Evolutionary conservation across 2,329 filamentous ascomycete species (phyloP).

Genomic region (Penicillium hordei): DNA sequence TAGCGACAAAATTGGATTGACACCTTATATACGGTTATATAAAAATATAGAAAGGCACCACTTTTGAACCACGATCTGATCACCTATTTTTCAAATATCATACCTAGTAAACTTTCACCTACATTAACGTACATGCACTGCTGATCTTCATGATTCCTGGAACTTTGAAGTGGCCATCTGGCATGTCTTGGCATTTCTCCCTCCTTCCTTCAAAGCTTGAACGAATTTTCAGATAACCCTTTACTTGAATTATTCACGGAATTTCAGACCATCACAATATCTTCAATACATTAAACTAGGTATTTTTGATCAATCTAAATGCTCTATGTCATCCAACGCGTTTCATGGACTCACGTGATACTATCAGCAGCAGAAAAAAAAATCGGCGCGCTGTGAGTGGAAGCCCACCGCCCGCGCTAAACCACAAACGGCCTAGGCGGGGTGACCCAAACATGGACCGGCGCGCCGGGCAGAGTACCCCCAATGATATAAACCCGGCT

Average conservation of each 20-base stretch:
- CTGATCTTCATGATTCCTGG: constrained; percentile 18
- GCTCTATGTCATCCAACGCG: constrained; percentile 16
- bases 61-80: not conserved
- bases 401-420: constrained; percentile 33
- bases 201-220: not conserved
- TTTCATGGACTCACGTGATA: constrained; percentile 19
- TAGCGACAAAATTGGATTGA: not conserved
- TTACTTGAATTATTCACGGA: not conserved
- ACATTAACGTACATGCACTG: constrained; percentile 7
- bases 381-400: constrained; percentile 29
- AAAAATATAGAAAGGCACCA: too few species aligned
- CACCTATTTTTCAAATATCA: not conserved
- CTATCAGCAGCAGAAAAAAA: constrained; percentile 11
- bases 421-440: constrained; percentile 30
- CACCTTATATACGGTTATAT: not conserved
- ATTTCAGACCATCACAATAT: not conserved
- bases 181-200: constrained; percentile 36
- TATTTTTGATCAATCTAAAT: not conserved
- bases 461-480: constrained; percentile 40
- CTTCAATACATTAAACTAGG: not conserved
- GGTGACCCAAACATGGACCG: constrained; percentile 42
- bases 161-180: constrained; percentile 32
- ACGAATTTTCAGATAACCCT: not conserved
- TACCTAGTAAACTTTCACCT: not conserved
- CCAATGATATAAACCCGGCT: constrained; percentile 50